Evolutionary conservation across 768 basidiomycete genomes (phyloP), one percentile per base, ranked within the genome.

Genomic region (Gautieria morchelliformis): DNA sequence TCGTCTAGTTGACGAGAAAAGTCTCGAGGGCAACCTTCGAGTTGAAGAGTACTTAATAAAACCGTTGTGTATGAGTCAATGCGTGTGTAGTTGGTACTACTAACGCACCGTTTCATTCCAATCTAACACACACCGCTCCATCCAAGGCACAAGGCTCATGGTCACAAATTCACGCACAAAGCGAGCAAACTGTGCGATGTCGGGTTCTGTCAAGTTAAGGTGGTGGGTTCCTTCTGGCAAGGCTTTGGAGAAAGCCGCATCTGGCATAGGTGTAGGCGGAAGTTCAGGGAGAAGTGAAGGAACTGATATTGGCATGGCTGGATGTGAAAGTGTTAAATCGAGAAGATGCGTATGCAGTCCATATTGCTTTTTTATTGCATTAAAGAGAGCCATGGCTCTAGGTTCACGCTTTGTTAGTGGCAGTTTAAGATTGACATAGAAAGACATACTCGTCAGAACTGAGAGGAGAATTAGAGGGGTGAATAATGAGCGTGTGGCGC

Each of bases 141-240:
- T 94, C 90, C 90, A 97, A 1, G 94, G 94, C 3, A 97, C 69
- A 46, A 98, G 70, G 65, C 89, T 93, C 83, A 89, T 91, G 11
- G 85, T 83, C 4, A 91, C 76, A 63, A 97, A 87, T 68, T 96
- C 94, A 46, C 93, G 80, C 10, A 90, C 78, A 64, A 97, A 92
- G 53, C 81, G 79, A 0, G 83, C 83, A 6, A 84, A 80, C 62
- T 82, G 79, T 53, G 85, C 79, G 14, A 91, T 86, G 70, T 95
- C 93, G 48, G 72, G 70, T 63, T 91, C 83, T 9, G 73, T 75
- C 72, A 93, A 72, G 51, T 70, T 71, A 14, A 67, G 60, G 20
- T 63, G 62, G 22, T 59, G 48, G 6, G 66, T 62, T 39, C 60
- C 56, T 22, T 59, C 52, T 11, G 53, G 60, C 24, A 37, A 8